Base-by-base conservation (phyloP, 2,329 filamentous ascomycete species). In the Ceratocystis ficicola region DNA sequence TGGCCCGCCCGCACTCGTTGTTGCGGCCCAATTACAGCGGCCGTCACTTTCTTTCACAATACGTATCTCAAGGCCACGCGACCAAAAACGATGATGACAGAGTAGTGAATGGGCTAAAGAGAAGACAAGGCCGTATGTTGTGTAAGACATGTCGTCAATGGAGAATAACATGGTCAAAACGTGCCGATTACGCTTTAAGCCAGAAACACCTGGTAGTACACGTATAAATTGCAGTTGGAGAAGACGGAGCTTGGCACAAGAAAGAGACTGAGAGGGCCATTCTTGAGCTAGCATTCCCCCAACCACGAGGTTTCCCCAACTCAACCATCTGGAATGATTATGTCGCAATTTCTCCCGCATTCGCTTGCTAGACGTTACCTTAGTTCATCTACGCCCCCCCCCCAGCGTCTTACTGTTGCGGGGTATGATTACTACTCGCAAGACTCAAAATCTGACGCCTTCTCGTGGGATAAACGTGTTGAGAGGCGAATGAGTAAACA, bases 121-220 rank as follows among this genome's bases (percentile, higher is more conserved):
- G 52, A 59, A 59, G 25, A 28, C 20, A 28, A 25, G 20, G 25
- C 22, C 48, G 4, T 22, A n/a, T n/a, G 55, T 36, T 30, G 50
- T 55, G 8, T n/a, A 32, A 59, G 55, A 59, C 55, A 59, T 59
- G 55, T 59, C 55, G 55, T 59, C 55, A 36, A 36, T 5, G 20
- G 20, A 36, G 55, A 36, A 25, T 25, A 41, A 52, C 12, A 8
- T 15, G 30, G 28, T n/a, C 55, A 59, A 59, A 30, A 36, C 55
- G 28, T 36, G 55, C 55, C 55, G 36, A 59, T 59, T 32, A 36
- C 55, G 32, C 25, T 15, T 55, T 55, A 3, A 20, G 25, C n/a
- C 55, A 28, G 32, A 59, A 59, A 59, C 25, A 59, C 28, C 4
- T 20, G 25, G 55, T 59, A 25, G 55, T 59, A 59, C 52, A 59